Base-by-base conservation (phyloP, 352 stramenopile species). In the Phytophthora fragariaefolia region DNA sequence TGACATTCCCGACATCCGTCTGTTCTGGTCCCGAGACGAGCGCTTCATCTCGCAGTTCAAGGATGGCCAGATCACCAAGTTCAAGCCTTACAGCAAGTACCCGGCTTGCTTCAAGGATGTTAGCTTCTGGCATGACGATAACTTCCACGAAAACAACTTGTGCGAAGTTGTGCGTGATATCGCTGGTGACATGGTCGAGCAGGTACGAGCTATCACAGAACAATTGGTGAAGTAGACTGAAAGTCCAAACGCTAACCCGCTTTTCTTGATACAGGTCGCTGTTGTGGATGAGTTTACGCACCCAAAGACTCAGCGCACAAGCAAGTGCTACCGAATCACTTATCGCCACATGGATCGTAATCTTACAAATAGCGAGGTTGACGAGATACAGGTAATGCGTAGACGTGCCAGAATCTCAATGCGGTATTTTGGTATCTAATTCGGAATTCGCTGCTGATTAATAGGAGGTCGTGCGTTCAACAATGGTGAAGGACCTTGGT, bases 71-170 rank as follows among this genome's bases (percentile, higher is more conserved):
- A 98, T 99, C 81, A 92, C 89, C 22, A 97, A 93, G 64, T 99
- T 99, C 73, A 97, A 98, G 72, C 92, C 97, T 8, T 99, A 99
- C 81, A 98, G 85, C 82, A 99, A 99, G 80, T 99, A 98, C 73
- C 98, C 98, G 28, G 90, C 91, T 3, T 99, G 96, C 62, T 98
- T 97, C 77, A 99, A 99, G 77, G 98, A 99, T 81, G 94, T 99
- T 66, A 98, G 95, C 57, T 99, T 99, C 66, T 99, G 97, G 97
- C 77, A 98, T 53, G 72, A 76, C 42, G 75, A 83, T 27, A 74
- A 81, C 26, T 98, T 98, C 54, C 87, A 98, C 68, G 85, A 97
- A 62, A 99, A 99, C 85, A 98, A 99, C 73, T 82, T 99, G 45
- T 99, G 85, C 74, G 97, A 99, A 75, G 66, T 99, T 45, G 96